phyloP scores from a whole-genome alignment of 2,329 filamentous ascomycete genomes.

The Colletotrichum chrysophilum region DNA sequence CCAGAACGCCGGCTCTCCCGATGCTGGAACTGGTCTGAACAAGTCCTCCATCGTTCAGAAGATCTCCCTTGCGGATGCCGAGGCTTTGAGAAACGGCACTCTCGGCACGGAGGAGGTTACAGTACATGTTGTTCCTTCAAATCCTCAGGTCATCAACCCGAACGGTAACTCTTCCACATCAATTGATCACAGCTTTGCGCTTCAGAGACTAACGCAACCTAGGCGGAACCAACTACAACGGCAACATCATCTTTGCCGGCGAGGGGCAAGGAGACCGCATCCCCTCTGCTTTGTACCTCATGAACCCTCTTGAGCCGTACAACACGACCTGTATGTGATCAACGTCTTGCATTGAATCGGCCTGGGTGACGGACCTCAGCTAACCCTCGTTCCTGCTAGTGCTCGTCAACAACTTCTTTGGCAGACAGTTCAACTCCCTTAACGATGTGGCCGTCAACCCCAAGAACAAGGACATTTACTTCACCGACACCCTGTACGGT shows the following conservation, averaged over 20 bases:
- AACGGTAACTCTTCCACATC: constrained; percentile 43
- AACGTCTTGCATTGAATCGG: not conserved
- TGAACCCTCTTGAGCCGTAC: constrained; percentile 52
- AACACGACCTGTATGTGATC: constrained; percentile 50
- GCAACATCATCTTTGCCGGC: constrained; percentile 52
- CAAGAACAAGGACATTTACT: constrained; percentile 63
- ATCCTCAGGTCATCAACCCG: constrained; percentile 52
- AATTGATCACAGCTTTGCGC: fast-evolving
- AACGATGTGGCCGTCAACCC: constrained; percentile 63
- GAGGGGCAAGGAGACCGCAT: constrained; percentile 54
- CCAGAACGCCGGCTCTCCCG: constrained; percentile 52
- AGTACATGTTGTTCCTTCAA: constrained; percentile 44
- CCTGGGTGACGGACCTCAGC: fast-evolving
- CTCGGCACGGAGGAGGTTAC: constrained; percentile 45
- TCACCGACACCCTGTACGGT: constrained; percentile 67
- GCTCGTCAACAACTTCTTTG: constrained; percentile 64
- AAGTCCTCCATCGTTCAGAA: constrained; percentile 58
- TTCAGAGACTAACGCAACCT: not conserved
- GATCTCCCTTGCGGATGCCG: constrained; percentile 49
- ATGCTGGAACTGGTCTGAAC: constrained; percentile 53
- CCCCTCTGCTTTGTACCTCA: constrained; percentile 42
- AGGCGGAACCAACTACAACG: constrained; percentile 56
- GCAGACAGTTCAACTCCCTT: constrained; percentile 63
- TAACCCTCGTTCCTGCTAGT: constrained; percentile 32
- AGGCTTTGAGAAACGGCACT: constrained; percentile 39